Evolutionary conservation across 768 basidiomycete species (phyloP).

Genomic region (Mycena sanguinolenta): DNA sequence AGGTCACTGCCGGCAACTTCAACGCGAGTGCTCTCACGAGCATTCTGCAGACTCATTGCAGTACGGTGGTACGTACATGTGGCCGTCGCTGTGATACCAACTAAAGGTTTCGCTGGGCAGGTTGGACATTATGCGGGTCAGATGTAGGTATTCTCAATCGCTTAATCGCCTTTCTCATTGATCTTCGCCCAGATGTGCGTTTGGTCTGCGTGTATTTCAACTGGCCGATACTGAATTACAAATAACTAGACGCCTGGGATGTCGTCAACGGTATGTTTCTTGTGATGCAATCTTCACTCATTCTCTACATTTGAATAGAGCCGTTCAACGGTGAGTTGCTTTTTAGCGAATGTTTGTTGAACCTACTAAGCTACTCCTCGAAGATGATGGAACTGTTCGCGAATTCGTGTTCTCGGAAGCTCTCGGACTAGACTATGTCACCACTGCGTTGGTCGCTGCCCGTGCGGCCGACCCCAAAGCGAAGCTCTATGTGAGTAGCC

Average conservation of each 20-base stretch:
- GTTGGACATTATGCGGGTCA: slow-evolving; percentile 65
- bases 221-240: background rate
- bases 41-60: slow-evolving; percentile 63
- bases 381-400: slow-evolving; percentile 64
- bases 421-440: slow-evolving; percentile 53
- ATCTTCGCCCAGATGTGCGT: slow-evolving; percentile 49
- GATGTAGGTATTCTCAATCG: slow-evolving; percentile 49
- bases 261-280: slow-evolving; percentile 50
- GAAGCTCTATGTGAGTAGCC: slow-evolving; percentile 56
- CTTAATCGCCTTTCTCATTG: background rate
- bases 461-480: slow-evolving; percentile 58
- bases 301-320: too few species aligned
- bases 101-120: background rate
- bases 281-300: too few species aligned
- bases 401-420: slow-evolving; percentile 58
- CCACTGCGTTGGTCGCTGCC: slow-evolving; percentile 59
- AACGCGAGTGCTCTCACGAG: slow-evolving; percentile 56
- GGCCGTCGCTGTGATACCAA: background rate
- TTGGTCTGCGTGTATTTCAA: slow-evolving; percentile 41
- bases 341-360: too few species aligned
- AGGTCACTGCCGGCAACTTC: slow-evolving; percentile 59
- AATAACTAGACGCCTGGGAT: slow-evolving; percentile 47
- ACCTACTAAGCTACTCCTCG: slow-evolving; percentile 47
- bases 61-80: slow-evolving; percentile 53
- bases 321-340: too few species aligned